A percentile compares a stretch with the other conserved stretches of the same genome.
Conservation (phyloP, 495 filamentous ascomycete genomes). For the Tuber indicum region DNA sequence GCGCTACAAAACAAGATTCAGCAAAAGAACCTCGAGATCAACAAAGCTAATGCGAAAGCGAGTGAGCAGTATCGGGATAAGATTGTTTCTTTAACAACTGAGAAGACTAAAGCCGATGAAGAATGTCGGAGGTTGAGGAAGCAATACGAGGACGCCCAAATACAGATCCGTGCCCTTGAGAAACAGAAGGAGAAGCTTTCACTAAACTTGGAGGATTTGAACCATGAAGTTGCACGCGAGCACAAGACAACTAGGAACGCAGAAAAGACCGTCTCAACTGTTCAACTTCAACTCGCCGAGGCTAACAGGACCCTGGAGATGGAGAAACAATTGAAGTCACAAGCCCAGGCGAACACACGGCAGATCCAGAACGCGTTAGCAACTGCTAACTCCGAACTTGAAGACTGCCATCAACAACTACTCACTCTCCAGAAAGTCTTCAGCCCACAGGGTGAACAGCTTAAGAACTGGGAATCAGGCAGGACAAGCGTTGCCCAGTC, state of each 20-base stretch:
- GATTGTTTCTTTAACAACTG: slow-evolving; percentile 66
- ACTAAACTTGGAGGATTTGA: slow-evolving; percentile 82
- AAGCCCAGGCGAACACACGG: slow-evolving; percentile 78
- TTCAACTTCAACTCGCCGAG: slow-evolving; percentile 78
- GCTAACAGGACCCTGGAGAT: slow-evolving; percentile 83
- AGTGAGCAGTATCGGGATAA: slow-evolving; percentile 78
- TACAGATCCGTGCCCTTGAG: slow-evolving; percentile 77
- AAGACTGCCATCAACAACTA: slow-evolving; percentile 69
- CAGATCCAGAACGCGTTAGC: slow-evolving; percentile 73
- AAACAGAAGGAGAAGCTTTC: slow-evolving; percentile 95
- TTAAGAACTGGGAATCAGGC: slow-evolving; percentile 58
- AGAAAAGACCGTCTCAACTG: slow-evolving; percentile 79
- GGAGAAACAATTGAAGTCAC: slow-evolving; percentile 74
- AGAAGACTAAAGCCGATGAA: slow-evolving; percentile 78
- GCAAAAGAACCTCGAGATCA: slow-evolving; percentile 96
- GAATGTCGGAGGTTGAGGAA: slow-evolving; percentile 72
- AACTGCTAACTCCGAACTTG: slow-evolving; percentile 66
- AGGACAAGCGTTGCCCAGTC: slow-evolving; percentile 51
- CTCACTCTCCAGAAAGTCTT: slow-evolving; percentile 78
- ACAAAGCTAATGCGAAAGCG: slow-evolving; percentile 76
- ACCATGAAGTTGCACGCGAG: slow-evolving; percentile 84
- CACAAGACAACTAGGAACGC: slow-evolving; percentile 86
- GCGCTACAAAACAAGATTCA: slow-evolving; percentile 91
- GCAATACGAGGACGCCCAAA: slow-evolving; percentile 79
- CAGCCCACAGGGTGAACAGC: slow-evolving; percentile 63